A percentile compares a stretch with the other conserved stretches of the same genome.
Conservation (phyloP, 192 early-diverging fungal genomes). For the Coemansia sp. region DNA sequence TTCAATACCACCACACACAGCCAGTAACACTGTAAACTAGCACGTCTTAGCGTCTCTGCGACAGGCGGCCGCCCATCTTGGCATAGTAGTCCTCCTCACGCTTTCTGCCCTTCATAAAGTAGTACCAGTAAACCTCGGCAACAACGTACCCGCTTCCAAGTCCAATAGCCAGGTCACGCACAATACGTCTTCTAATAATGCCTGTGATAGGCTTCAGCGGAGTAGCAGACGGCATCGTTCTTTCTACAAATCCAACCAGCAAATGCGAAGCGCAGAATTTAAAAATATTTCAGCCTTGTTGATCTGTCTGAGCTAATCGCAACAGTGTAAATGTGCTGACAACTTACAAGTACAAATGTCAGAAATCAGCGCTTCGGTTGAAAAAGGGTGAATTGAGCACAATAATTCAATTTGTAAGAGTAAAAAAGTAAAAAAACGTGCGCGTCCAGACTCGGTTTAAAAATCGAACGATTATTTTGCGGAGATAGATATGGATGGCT, state of each 20-base stretch:
- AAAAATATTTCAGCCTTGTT: background rate
- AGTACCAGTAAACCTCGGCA: conserved; percentile 50
- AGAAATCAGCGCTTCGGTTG: background rate
- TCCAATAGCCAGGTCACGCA: conserved; percentile 48
- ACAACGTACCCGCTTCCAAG: conserved; percentile 33
- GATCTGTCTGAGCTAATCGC: background rate
- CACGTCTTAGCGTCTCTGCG: conserved; percentile 29
- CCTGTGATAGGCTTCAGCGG: conserved; percentile 56
- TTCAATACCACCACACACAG: background rate
- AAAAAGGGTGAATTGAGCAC: background rate
- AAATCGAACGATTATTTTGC: background rate
- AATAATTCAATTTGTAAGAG: background rate
- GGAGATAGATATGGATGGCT: background rate
- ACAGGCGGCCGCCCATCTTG: conserved; percentile 41
- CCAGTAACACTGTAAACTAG: background rate
- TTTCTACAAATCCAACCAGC: conserved; percentile 1
- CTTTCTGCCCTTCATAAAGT: conserved; percentile 45
- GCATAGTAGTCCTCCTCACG: conserved; percentile 52
- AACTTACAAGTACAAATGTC: conserved; percentile 1
- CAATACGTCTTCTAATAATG: conserved; percentile 47
- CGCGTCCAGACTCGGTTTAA: background rate
- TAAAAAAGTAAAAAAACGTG: background rate
- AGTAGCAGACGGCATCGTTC: conserved; percentile 50
- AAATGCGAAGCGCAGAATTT: background rate
- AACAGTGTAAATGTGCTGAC: background rate